phyloP scores from a whole-genome alignment of 75 land plant species.

The Pinus tabuliformis region DNA sequence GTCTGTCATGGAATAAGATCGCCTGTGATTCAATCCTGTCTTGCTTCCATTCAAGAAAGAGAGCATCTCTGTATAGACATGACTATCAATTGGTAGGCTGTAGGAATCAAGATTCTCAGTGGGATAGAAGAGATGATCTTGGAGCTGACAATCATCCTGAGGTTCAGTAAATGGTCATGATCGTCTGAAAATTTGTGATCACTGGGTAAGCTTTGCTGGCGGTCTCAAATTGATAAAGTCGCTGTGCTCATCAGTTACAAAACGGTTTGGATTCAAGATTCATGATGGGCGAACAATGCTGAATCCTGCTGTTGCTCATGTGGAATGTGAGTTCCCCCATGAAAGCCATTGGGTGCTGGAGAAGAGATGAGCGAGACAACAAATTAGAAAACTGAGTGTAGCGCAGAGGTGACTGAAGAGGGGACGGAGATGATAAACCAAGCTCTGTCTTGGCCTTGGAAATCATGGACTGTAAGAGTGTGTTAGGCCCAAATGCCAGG shows the following conservation, averaged over 20 bases:
- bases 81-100: constrained; percentile 1
- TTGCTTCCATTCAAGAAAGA: constrained; percentile 11
- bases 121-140: constrained; percentile 9
- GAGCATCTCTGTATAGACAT: constrained; percentile 13
- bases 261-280: too few relatives aligned
- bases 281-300: too few relatives aligned
- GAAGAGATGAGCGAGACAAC: constrained; percentile 19
- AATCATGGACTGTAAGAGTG: constrained; percentile 12
- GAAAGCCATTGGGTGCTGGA: constrained; percentile 11
- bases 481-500: constrained; percentile 6
- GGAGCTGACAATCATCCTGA: constrained; percentile 4
- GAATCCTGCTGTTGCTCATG: constrained; percentile 6
- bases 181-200: constrained; percentile 4
- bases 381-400: constrained; percentile 11
- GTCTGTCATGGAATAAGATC: constrained; percentile 18
- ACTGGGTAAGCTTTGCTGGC: neutral
- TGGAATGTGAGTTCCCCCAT: constrained; percentile 19
- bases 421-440: neutral
- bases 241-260: constrained; percentile 4
- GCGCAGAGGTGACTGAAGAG: constrained; percentile 10
- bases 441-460: constrained; percentile 56
- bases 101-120: constrained; percentile 22
- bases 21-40: constrained; percentile 11
- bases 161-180: neutral
- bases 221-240: constrained; percentile 1